A percentile compares a stretch with the other conserved stretches of the same genome.
These are phyloP conservation scores for Erodium maritimum DNA, from an alignment of 345 rosid genomes.

Conservation along the genomic window DNA sequence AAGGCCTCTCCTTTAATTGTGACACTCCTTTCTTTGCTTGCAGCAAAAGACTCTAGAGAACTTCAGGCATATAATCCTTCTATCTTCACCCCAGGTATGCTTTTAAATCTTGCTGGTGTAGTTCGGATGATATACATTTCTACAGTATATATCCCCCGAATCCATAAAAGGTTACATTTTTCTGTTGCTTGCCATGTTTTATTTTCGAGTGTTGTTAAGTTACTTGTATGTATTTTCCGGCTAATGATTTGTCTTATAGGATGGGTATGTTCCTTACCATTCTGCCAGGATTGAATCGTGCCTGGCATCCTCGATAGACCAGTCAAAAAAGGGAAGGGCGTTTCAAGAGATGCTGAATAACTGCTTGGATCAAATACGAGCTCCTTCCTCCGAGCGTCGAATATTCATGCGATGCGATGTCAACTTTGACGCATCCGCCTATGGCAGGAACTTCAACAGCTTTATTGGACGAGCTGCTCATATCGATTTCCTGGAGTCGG, in stretches of 20 bases:
- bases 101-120: neutral
- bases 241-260: constrained; percentile 33
- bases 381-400: constrained; percentile 44
- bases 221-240: neutral
- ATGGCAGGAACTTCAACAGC: constrained; percentile 73
- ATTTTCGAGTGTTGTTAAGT: too few relatives aligned
- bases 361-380: constrained; percentile 90
- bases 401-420: constrained; percentile 88
- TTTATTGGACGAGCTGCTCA: constrained; percentile 93
- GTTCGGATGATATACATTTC: too few relatives aligned
- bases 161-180: too few relatives aligned
- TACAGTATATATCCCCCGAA: too few relatives aligned
- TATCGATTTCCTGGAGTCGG: constrained; percentile 85
- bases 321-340: constrained; percentile 61
- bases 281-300: constrained; percentile 86
- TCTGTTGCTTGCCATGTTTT: too few relatives aligned
- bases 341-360: constrained; percentile 87
- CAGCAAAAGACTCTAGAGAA: constrained; percentile 84
- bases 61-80: constrained; percentile 57
- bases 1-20: constrained; percentile 6
- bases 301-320: constrained; percentile 65
- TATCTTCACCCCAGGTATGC: constrained; percentile 89
- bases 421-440: constrained; percentile 62
- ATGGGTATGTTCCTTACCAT: constrained; percentile 97
- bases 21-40: constrained; percentile 18